Evolutionary conservation across 352 stramenopile species (phyloP).

Genomic region (Globisporangium cystogenes): DNA sequence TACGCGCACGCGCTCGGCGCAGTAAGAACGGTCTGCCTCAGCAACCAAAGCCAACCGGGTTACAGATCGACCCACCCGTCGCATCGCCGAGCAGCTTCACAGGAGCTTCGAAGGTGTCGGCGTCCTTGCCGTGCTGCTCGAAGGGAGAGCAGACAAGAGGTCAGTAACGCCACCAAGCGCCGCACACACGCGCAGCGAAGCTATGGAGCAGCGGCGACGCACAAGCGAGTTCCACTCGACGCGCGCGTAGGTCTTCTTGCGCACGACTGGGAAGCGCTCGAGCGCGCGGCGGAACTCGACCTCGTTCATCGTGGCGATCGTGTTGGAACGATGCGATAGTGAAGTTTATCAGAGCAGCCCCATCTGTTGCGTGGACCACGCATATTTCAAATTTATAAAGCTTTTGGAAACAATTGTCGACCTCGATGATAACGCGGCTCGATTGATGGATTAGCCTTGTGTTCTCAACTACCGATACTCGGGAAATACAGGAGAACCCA

Average conservation of each 20-base stretch:
- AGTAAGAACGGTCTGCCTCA: background rate
- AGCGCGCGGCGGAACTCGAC: constrained; percentile 60
- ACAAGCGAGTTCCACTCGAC: constrained; percentile 81
- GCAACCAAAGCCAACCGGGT: background rate
- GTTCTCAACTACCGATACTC: too few species aligned
- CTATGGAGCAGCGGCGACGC: background rate
- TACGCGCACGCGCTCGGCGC: background rate
- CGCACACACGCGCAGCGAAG: background rate
- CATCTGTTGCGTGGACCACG: too few species aligned
- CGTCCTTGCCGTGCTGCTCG: constrained; percentile 16
- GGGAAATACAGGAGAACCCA: too few species aligned
- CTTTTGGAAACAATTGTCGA: too few species aligned
- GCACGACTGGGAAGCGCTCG: constrained; percentile 71
- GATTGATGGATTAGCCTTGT: too few species aligned
- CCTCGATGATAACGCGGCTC: too few species aligned
- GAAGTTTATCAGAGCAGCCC: too few species aligned
- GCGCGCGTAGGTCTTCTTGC: constrained; percentile 69
- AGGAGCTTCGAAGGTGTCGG: background rate
- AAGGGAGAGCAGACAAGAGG: background rate
- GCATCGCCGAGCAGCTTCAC: background rate
- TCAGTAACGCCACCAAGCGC: background rate
- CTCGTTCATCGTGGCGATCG: constrained; percentile 54
- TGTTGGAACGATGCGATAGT: too few species aligned
- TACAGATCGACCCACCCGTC: constrained; percentile 4
- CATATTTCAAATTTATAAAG: too few species aligned